These are phyloP conservation scores for Escallonia herrerae DNA, from an alignment of 129 eudicot genomes.

Conservation along the genomic window DNA sequence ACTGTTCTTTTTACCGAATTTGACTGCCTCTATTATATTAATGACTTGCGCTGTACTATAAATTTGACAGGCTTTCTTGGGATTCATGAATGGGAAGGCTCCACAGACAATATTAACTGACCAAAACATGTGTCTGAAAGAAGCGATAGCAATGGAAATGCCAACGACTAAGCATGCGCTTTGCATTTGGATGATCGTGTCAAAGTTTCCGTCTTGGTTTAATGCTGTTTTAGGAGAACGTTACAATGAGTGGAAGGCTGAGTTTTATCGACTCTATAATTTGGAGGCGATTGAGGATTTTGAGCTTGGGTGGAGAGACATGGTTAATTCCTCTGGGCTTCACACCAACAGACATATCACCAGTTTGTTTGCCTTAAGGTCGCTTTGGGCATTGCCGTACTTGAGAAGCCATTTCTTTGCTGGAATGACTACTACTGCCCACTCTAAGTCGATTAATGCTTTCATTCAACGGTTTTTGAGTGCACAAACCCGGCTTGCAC, in stretches of 20 bases:
- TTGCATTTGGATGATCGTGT: constrained; percentile 89
- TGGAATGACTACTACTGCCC: constrained; percentile 79
- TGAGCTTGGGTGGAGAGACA: constrained; percentile 94
- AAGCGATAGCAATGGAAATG: constrained; percentile 90
- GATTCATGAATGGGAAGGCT: constrained; percentile 90
- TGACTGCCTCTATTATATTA: neutral
- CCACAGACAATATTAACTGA: constrained; percentile 92
- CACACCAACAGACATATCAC: constrained; percentile 85
- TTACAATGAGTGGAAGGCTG: constrained; percentile 92
- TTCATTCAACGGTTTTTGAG: constrained; percentile 96
- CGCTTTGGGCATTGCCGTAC: constrained; percentile 91
- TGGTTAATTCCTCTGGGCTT: constrained; percentile 79
- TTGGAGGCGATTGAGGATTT: constrained; percentile 83
- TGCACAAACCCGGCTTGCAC: constrained; percentile 92
- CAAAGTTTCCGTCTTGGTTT: constrained; percentile 98
- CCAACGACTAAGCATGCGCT: constrained; percentile 93
- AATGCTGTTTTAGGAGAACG: constrained; percentile 91
- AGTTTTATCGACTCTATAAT: constrained; percentile 84
- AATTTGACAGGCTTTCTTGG: constrained; percentile 60
- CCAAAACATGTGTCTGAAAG: constrained; percentile 86
- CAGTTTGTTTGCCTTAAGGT: constrained; percentile 68
- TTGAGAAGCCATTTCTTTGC: constrained; percentile 90
- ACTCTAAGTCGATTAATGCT: constrained; percentile 90
- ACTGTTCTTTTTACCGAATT: no score
- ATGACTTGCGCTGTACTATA: constrained; percentile 8